phyloP scores from a whole-genome alignment of 495 filamentous ascomycete genomes.

The Talaromyces wortmannii region DNA sequence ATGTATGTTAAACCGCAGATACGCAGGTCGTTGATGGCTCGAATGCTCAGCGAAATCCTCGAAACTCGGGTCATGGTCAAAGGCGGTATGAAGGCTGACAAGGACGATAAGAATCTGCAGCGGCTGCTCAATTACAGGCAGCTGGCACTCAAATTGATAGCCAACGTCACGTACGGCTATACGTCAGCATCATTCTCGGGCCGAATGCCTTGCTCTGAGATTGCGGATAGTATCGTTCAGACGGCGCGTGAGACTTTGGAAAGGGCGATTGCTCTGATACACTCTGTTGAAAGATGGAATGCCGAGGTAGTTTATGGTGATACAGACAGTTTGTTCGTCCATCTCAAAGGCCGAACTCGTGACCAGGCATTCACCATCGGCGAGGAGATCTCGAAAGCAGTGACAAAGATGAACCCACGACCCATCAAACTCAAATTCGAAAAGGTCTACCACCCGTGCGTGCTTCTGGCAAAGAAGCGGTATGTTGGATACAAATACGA shows the following conservation, averaged over 20 bases:
- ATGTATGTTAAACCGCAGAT: slow-evolving; percentile 86
- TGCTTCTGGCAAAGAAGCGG: slow-evolving; percentile 92
- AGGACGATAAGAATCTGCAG: slow-evolving; percentile 81
- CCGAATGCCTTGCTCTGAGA: slow-evolving; percentile 95
- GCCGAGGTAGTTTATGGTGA: slow-evolving; percentile 98
- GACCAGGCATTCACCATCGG: slow-evolving; percentile 90
- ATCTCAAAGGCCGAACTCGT: slow-evolving; percentile 77
- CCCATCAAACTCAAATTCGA: slow-evolving; percentile 97
- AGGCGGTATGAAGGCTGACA: slow-evolving; percentile 90
- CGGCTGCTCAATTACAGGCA: slow-evolving; percentile 90
- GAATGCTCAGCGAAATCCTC: slow-evolving; percentile 93
- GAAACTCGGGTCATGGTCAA: slow-evolving; percentile 99
- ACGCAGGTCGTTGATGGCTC: slow-evolving; percentile 84
- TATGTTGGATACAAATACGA: slow-evolving; percentile 99
- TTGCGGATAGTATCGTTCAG: slow-evolving; percentile 97
- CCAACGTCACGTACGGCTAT: slow-evolving; percentile 98
- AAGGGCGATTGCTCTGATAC: slow-evolving; percentile 87
- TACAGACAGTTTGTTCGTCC: slow-evolving; percentile 93
- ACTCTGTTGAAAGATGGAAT: slow-evolving; percentile 78
- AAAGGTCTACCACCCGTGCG: slow-evolving; percentile 93
- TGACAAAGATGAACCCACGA: slow-evolving; percentile 86
- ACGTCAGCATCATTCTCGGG: slow-evolving; percentile 94
- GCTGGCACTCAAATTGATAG: slow-evolving; percentile 91
- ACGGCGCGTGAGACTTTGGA: slow-evolving; percentile 91
- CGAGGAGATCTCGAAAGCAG: slow-evolving; percentile 80